phyloP scores from a whole-genome alignment of 306 rosid genomes.

The Cicer arietinum region DNA sequence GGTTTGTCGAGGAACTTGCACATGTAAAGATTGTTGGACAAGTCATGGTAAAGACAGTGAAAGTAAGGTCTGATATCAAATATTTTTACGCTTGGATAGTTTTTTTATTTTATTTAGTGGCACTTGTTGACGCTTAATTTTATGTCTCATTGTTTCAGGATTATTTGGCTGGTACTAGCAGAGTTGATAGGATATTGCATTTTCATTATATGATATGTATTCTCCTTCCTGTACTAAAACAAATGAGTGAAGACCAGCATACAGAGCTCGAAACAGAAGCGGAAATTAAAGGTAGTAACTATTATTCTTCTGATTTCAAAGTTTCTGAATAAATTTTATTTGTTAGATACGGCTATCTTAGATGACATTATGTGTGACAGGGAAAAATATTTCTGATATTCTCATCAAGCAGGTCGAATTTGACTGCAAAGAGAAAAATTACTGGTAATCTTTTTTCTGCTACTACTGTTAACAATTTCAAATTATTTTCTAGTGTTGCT shows the following conservation, averaged over 20 bases:
- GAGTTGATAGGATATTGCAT: conserved; percentile 71
- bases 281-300: conserved; percentile 60
- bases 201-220: conserved; percentile 84
- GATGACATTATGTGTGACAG: conserved; percentile 53
- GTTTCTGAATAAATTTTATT: conserved; percentile 36
- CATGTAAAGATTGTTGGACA: conserved; percentile 83
- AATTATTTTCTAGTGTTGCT: conserved; percentile 37
- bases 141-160: conserved; percentile 62
- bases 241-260: conserved; percentile 72
- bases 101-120: conserved; percentile 42
- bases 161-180: conserved; percentile 58
- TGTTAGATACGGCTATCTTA: conserved; percentile 5
- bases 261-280: conserved; percentile 77
- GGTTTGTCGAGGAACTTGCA: conserved; percentile 88
- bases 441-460: conserved; percentile 59
- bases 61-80: conserved; percentile 95
- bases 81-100: conserved; percentile 29
- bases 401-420: conserved; percentile 72
- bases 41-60: conserved; percentile 71
- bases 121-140: conserved; percentile 50
- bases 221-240: conserved; percentile 89
- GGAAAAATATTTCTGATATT: conserved; percentile 66
- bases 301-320: conserved; percentile 31
- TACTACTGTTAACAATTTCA: conserved; percentile 38
- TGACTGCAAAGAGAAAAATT: conserved; percentile 54